phyloP scores from a whole-genome alignment of 2,329 filamentous ascomycete genomes.

The Colletotrichum sp. region DNA sequence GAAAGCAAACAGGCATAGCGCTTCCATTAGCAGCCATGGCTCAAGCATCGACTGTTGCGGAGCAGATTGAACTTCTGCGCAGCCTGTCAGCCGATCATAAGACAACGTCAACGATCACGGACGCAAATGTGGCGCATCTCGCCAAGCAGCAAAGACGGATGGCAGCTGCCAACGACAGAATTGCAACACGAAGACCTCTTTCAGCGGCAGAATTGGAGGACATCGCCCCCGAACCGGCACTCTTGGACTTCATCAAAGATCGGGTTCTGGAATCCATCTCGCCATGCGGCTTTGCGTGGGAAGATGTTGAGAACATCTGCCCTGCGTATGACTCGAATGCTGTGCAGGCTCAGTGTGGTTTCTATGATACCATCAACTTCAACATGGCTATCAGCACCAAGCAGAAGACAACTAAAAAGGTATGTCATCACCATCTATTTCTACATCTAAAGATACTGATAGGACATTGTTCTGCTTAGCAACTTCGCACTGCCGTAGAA shows the following conservation, averaged over 20 bases:
- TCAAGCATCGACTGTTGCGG: neutral
- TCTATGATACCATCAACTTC: neutral
- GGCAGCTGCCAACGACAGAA: neutral
- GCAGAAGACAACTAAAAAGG: neutral
- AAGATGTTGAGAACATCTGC: neutral
- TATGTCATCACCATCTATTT: fast-evolving
- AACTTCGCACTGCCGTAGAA: neutral
- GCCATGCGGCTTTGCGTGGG: neutral
- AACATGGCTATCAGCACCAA: neutral
- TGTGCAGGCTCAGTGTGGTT: neutral
- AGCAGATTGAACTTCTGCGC: neutral
- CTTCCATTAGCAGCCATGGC: neutral
- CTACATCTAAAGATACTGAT: fast-evolving
- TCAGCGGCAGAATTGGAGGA: neutral
- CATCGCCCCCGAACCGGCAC: neutral
- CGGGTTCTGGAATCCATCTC: neutral
- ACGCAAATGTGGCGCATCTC: neutral
- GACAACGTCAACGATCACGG: neutral
- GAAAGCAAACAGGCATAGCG: neutral
- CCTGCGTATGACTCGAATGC: neutral
- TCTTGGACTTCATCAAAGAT: neutral
- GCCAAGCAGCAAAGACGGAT: neutral
- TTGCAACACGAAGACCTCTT: neutral
- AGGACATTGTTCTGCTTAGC: fast-evolving
- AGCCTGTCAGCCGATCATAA: neutral